phyloP scores from a whole-genome alignment of 2,329 filamentous ascomycete genomes.

The Metarhizium rileyi region DNA sequence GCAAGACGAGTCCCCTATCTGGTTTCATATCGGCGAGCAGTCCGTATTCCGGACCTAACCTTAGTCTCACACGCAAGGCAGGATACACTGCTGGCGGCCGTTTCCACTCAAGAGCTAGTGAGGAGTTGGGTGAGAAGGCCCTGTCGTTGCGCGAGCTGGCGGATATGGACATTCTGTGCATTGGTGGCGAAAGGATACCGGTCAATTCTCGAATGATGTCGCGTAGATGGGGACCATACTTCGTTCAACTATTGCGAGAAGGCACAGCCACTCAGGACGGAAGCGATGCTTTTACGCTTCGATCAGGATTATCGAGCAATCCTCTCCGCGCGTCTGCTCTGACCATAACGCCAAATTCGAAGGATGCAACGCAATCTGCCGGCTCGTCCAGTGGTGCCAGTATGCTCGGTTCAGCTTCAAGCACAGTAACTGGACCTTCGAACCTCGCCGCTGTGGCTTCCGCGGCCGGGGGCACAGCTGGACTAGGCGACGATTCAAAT shows the following conservation, averaged over 20 bases:
- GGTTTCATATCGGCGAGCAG: conserved; percentile 77
- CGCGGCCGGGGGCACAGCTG: conserved; percentile 19
- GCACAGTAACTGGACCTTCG: conserved; percentile 15
- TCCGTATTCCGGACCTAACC: conserved; percentile 48
- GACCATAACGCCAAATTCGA: conserved; percentile 67
- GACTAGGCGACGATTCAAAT: conserved; percentile 32
- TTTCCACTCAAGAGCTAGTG: conserved; percentile 64
- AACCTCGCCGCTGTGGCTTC: conserved; percentile 31
- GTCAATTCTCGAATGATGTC: conserved; percentile 86
- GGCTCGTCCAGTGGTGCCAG: conserved; percentile 36
- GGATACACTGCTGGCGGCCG: conserved; percentile 65
- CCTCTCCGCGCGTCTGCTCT: conserved; percentile 68
- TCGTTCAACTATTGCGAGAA: conserved; percentile 82
- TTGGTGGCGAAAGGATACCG: conserved; percentile 83
- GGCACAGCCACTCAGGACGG: conserved; percentile 63
- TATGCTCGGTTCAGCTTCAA: conserved; percentile 26
- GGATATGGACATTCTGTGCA: conserved; percentile 94
- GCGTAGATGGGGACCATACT: conserved; percentile 89
- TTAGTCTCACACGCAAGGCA: conserved; percentile 48
- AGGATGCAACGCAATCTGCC: conserved; percentile 32
- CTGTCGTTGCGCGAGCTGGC: conserved; percentile 73
- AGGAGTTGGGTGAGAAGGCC: conserved; percentile 76
- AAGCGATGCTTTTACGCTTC: conserved; percentile 64
- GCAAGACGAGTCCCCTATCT: conserved; percentile 66
- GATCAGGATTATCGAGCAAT: conserved; percentile 49